Evolutionary conservation across 106 monocot species (phyloP), one percentile per base, ranked within the genome.

Genomic region (Gastrodia elata): DNA sequence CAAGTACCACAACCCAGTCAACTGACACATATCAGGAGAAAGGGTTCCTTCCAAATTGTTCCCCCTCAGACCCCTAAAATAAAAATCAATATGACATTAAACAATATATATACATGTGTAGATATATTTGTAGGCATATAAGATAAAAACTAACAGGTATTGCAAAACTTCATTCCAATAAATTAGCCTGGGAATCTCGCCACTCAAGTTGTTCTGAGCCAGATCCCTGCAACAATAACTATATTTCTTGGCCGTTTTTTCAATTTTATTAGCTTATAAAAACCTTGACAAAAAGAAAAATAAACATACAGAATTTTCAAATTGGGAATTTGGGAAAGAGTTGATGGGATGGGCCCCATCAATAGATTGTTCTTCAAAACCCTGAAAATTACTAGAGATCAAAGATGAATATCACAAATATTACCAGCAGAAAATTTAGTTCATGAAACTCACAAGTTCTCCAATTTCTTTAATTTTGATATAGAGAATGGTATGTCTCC

Each of bases 101-200:
- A 70, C 6, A 26, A 1, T 33, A 55, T 5, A 39, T 8, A n/a
- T n/a, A n/a, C n/a, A n/a, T n/a, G n/a, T n/a, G n/a, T n/a, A n/a
- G n/a, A n/a, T n/a, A n/a, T n/a, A n/a, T n/a, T n/a, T n/a, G n/a
- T n/a, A n/a, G n/a, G 0, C 16, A 58, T 15, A 38, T 42, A 6
- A 20, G 3, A 39, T 0, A 7, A 28, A 16, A n/a, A 80, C 90
- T 89, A 32, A 96, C 96, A 96, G 55, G 65, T 96, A 96, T 32
- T 90, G 90, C 64, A 96, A 65, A 61, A 93, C 92, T 83, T 97
- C 96, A 80, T 93, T 97, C 96, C 96, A 97, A 38, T 97, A 97
- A 18, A 97, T 97, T 3, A 97, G 88, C 72, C 92, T 75, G 14
- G 96, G 96, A 55, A 97, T 92, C 65, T 93, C 92, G 14, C 96